phyloP scores from a whole-genome alignment of 352 stramenopile species.

The Globisporangium alternatum region DNA sequence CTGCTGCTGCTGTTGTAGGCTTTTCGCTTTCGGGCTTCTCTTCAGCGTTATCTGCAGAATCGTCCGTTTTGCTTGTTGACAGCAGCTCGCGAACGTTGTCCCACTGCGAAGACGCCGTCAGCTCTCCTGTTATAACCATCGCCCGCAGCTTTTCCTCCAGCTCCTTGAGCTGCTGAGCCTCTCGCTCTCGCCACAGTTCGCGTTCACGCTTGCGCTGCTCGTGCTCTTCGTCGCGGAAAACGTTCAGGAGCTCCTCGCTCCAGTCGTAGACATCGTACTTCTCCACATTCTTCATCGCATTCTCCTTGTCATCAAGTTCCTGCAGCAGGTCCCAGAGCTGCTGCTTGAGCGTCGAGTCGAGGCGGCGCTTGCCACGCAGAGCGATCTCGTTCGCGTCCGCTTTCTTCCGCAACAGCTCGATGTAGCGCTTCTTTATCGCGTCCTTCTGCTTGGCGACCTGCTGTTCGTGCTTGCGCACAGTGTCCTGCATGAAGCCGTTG shows the following conservation, averaged over 20 bases:
- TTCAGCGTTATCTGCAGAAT: background rate
- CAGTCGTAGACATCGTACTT: conserved; percentile 67
- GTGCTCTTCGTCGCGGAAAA: conserved; percentile 44
- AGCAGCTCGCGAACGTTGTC: background rate
- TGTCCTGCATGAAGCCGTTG: conserved; percentile 58
- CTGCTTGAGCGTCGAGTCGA: conserved; percentile 49
- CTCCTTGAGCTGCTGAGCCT: conserved; percentile 31
- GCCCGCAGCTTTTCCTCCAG: conserved; percentile 23
- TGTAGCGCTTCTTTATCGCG: conserved; percentile 37
- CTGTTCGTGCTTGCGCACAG: conserved; percentile 52
- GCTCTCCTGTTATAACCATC: conserved; percentile 18
- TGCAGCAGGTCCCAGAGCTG: conserved; percentile 38
- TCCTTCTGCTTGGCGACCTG: conserved; percentile 39
- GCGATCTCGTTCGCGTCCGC: conserved; percentile 24
- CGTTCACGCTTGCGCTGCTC: conserved; percentile 48
- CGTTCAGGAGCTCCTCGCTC: conserved; percentile 45
- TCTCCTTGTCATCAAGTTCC: conserved; percentile 20
- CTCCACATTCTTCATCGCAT: conserved; percentile 31
- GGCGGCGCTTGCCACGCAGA: conserved; percentile 27
- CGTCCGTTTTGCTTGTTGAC: background rate
- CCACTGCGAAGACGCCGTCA: conserved; percentile 10
- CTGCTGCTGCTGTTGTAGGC: background rate
- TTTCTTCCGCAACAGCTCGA: conserved; percentile 35
- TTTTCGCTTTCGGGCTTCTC: background rate
- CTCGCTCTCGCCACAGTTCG: conserved; percentile 32